These are phyloP conservation scores for Citrus hindsii DNA, from an alignment of 345 rosid species.

Conservation along the genomic window DNA sequence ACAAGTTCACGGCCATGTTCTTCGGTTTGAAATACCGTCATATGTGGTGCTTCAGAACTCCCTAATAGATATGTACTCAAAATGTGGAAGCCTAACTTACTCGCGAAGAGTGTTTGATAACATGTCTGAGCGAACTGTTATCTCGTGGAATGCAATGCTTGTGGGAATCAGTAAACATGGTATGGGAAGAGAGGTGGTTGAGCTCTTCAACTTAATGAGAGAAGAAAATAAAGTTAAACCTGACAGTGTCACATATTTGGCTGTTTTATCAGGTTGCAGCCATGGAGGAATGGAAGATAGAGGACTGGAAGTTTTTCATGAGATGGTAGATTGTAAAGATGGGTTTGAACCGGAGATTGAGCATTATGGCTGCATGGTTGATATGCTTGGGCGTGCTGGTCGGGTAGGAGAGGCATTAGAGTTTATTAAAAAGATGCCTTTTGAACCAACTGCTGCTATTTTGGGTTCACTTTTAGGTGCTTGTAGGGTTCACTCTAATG, in stretches of 20 bases:
- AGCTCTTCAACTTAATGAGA: slow-evolving; percentile 67
- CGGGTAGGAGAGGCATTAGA: slow-evolving; percentile 61
- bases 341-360: slow-evolving; percentile 54
- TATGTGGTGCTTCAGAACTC: slow-evolving; percentile 73
- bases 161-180: slow-evolving; percentile 89
- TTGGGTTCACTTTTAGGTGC: slow-evolving; percentile 87
- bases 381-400: slow-evolving; percentile 90
- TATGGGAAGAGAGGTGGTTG: slow-evolving; percentile 55
- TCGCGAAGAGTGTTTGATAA: slow-evolving; percentile 61
- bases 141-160: slow-evolving; percentile 89
- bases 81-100: slow-evolving; percentile 71
- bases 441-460: slow-evolving; percentile 69
- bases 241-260: slow-evolving; percentile 65
- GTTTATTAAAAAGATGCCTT: slow-evolving; percentile 63
- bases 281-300: slow-evolving; percentile 81
- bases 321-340: slow-evolving; percentile 43
- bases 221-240: slow-evolving; percentile 63
- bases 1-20: slow-evolving; percentile 77
- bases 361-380: slow-evolving; percentile 86
- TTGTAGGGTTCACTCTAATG: slow-evolving; percentile 72
- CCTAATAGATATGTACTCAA: slow-evolving; percentile 87
- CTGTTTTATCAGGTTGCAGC: slow-evolving; percentile 89
- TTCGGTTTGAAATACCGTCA: slow-evolving; percentile 58
- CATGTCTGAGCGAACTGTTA: slow-evolving; percentile 66
- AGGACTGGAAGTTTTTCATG: slow-evolving; percentile 59